A percentile compares a stretch with the other conserved stretches of the same genome.
Conservation (phyloP, 2,329 filamentous ascomycete species). For the Zymoseptoria pseudotritici region DNA sequence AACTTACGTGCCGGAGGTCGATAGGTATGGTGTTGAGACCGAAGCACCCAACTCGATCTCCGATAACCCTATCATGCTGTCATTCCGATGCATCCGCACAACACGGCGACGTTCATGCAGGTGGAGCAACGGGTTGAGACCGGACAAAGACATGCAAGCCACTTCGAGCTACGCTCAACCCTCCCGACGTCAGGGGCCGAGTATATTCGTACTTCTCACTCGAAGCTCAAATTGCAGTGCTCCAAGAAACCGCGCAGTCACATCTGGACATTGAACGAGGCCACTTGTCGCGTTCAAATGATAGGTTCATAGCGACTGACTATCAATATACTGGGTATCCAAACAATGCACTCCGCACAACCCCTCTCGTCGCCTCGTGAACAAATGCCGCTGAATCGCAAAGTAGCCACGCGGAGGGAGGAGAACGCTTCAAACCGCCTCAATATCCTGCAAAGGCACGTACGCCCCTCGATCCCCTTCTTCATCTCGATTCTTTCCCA, state of each 20-base stretch:
- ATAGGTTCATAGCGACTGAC: not conserved
- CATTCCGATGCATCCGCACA: not conserved
- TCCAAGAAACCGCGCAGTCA: too few relatives aligned
- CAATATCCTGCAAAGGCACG: constrained; percentile 37
- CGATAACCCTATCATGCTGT: not conserved
- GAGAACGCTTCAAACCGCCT: constrained; percentile 20
- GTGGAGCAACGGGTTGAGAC: not conserved
- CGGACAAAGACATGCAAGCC: not conserved
- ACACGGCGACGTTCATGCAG: not conserved
- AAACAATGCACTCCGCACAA: not conserved
- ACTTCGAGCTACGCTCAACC: too few relatives aligned
- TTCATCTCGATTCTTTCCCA: constrained; percentile 26
- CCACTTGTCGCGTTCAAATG: not conserved
- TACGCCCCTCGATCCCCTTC: constrained; percentile 36
- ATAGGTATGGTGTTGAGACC: not conserved
- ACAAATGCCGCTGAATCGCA: not conserved
- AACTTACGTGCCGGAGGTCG: not conserved
- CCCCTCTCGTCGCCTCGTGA: not conserved
- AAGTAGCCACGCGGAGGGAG: too few relatives aligned
- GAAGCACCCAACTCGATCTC: not conserved
- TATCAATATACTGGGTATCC: not conserved
- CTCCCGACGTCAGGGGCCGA: too few relatives aligned
- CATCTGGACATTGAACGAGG: too few relatives aligned
- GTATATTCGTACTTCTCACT: too few relatives aligned
- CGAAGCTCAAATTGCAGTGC: too few relatives aligned